phyloP scores from a whole-genome alignment of 176 grass and related monocot species.

The Triticum aestivum region IWGSC_CS_RefSeq_v2.1 NC_057801.1:845910652-845911151 shows the following conservation, averaged over 20 bases:
- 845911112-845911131: neutral
- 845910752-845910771: conserved; percentile 34
- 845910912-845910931: neutral
- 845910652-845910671: neutral
- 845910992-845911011: neutral
- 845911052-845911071: neutral
- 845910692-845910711: neutral
- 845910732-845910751: conserved; percentile 39
- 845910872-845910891: neutral
- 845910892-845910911: neutral
- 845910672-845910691: neutral
- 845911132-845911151: neutral
- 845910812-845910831: conserved; percentile 19
- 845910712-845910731: conserved; percentile 17
- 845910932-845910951: neutral
- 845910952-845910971: conserved; percentile 1
- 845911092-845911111: neutral
- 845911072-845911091: neutral
- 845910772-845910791: conserved; percentile 41
- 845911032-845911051: too few relatives aligned
- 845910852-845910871: too few relatives aligned
- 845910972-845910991: neutral
- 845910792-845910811: conserved; percentile 58
- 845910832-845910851: neutral
- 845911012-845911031: neutral